phyloP scores from a whole-genome alignment of 441 rosid species.

The Macaranga tanarius region DNA sequence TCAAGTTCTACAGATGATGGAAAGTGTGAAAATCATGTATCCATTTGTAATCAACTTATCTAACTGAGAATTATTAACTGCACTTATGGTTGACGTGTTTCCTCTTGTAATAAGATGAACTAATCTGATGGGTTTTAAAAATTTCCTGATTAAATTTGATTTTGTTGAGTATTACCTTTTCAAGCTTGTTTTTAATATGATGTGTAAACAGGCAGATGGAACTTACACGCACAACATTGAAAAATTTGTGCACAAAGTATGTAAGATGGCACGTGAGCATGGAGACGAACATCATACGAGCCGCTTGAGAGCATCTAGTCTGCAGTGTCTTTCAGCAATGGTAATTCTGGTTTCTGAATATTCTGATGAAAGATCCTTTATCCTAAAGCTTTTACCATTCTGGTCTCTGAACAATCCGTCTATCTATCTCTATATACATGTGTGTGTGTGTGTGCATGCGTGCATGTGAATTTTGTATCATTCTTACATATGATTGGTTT shows the following conservation, averaged over 20 bases:
- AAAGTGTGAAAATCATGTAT: not conserved
- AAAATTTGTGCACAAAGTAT: conserved; percentile 63
- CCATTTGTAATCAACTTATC: not conserved
- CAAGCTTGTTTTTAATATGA: conserved; percentile 2
- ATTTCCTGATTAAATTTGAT: not conserved
- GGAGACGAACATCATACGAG: conserved; percentile 48
- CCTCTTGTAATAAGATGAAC: not conserved
- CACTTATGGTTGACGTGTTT: not conserved
- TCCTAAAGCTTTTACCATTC: not conserved
- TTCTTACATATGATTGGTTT: conserved; percentile 13
- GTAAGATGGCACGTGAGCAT: conserved; percentile 62
- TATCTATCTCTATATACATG: too few relatives aligned
- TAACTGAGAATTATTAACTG: conserved; percentile 4
- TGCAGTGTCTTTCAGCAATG: conserved; percentile 97
- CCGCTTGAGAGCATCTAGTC: conserved; percentile 68
- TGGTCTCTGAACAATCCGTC: too few relatives aligned
- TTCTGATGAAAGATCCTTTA: not conserved
- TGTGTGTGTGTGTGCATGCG: too few relatives aligned
- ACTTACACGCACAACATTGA: conserved; percentile 78
- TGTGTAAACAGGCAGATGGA: conserved; percentile 68
- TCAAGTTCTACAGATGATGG: not conserved
- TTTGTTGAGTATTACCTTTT: not conserved
- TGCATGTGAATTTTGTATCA: too few relatives aligned
- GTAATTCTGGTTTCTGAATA: conserved; percentile 36
- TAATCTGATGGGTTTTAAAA: not conserved